Conservation (phyloP, 768 basidiomycete species). For the Brasilioporus rufonigricans region DNA sequence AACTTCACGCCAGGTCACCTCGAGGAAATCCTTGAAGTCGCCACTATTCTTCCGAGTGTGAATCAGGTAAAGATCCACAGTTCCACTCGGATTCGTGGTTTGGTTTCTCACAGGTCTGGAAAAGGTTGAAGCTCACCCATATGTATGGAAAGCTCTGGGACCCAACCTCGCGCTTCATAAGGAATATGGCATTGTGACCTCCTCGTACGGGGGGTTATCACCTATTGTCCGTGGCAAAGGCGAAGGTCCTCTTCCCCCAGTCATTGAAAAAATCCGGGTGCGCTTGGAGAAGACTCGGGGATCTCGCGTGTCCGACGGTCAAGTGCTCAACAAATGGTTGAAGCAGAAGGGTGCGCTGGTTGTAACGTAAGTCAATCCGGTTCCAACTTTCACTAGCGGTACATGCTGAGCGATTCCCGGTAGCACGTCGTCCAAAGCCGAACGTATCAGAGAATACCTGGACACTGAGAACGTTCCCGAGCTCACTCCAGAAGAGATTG, state of each 20-base stretch:
- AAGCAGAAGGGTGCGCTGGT: slow-evolving; percentile 30
- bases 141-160: slow-evolving; percentile 43
- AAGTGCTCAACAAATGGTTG: slow-evolving; percentile 32
- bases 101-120: background rate
- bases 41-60: slow-evolving; percentile 46
- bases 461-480: slow-evolving; percentile 11
- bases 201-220: slow-evolving; percentile 40
- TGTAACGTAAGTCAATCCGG: slow-evolving; percentile 26
- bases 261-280: slow-evolving; percentile 34
- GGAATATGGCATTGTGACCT: slow-evolving; percentile 37
- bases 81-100: background rate
- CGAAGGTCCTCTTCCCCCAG: slow-evolving; percentile 37
- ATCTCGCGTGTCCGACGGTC: slow-evolving; percentile 25
- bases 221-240: slow-evolving; percentile 36
- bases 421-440: slow-evolving; percentile 35
- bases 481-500: background rate
- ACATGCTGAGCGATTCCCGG: background rate
- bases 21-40: slow-evolving; percentile 41
- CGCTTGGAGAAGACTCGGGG: slow-evolving; percentile 28
- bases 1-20: slow-evolving; percentile 48
- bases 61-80: slow-evolving; percentile 43
- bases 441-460: slow-evolving; percentile 34
- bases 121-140: slow-evolving; percentile 55
- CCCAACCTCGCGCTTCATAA: slow-evolving; percentile 35
- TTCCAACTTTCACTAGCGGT: background rate